Evolutionary conservation across 805 yeast species (phyloP), one percentile per base, ranked within the genome.

Genomic region (Torulaspora franciscae): DNA sequence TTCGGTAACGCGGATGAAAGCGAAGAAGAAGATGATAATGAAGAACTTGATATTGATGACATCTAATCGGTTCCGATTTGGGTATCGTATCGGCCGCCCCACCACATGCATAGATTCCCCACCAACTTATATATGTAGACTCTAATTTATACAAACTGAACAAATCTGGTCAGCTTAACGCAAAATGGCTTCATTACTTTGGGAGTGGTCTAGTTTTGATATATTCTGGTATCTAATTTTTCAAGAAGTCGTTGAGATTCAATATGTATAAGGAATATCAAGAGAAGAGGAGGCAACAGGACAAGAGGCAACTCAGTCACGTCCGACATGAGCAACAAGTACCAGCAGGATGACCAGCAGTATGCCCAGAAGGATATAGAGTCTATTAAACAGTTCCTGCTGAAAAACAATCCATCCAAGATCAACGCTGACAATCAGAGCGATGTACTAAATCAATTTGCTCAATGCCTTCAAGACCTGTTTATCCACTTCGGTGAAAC

Each of bases 1-100:
- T 93, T 93, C 70, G 98, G 96, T 69, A 90, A 84, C 64, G 95
- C 86, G 50, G 88, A 85, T 53, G 89, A 80, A 48, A 85, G 78
- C 44, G 89, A 80, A 19, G 89, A 78, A 10, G 90, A 82, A 30
- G 87, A 75, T 26, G 79, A 68, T 24, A 74, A 68, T 34, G 74
- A 63, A 37, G 81, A 76, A 40, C 79, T 89, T 67, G 95, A 90
- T 73, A 90, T 93, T 64, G 98, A 91, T 70, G 98, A 93, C 72
- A 90, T 91, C 67, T 91, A 79, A 71, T 35, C 37, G 32, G 22
- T 34, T 40, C n/a, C 27, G 41, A 22, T 15, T 22, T 14, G 22
- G 42, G 28, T 39, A 25, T 25, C 17, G 26, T n/a, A 28, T 15
- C 24, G 24, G 28, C 28, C 40, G 40, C 43, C 49, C 33, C 44